Evolutionary conservation across 2,329 filamentous ascomycete species (phyloP), one percentile per base, ranked within the genome.

Genomic region (Cladosporium sp.): DNA sequence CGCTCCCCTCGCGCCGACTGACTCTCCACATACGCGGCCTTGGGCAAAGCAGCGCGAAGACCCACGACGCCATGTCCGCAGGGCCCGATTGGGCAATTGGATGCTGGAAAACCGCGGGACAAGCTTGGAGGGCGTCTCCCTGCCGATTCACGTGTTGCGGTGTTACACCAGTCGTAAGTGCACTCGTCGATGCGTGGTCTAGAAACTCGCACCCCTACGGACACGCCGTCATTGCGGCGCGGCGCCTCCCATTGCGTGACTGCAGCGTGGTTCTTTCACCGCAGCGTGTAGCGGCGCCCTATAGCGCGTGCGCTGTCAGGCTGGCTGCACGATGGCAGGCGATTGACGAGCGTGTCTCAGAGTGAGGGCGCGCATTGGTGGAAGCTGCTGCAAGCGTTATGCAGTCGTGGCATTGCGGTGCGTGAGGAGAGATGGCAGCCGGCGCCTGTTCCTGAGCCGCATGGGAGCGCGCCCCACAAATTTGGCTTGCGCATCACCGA

Each of bases 401-500:
- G 48, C 34, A n/a, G 48, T 36, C 45, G 45, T 35, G 25, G 45
- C 25, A 35, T 28, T 3, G 24, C 22, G 15, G 22, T 40, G 20
- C 20, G 24, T 50, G 47, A 50, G 32, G 19, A 45, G 42, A 22
- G 15, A 22, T 45, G 42, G 22, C 37, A 19, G 39, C 19, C 37
- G 28, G 39, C n/a, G 50, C 24, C 35, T 34, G 52, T 47, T 45
- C 40, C 28, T 55, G 52, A 36, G n/a, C 20, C 37, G 34, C n/a
- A n/a, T n/a, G 35, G n/a, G 13, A 13, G 34, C 1, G 8, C 24
- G 52, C 36, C 52, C 52, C 52, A 47, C 39, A 47, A 28, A 47
- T 47, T 40, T 55, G 52, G 28, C 52, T 55, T 44, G 52, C 52
- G 10, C 52, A 47, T 53, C 52, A 50, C 20, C 47, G 47, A 50